A percentile compares a stretch with the other conserved stretches of the same genome.
phyloP scores from a whole-genome alignment of 148 eudicot species.

The Limonium bicolor region DNA sequence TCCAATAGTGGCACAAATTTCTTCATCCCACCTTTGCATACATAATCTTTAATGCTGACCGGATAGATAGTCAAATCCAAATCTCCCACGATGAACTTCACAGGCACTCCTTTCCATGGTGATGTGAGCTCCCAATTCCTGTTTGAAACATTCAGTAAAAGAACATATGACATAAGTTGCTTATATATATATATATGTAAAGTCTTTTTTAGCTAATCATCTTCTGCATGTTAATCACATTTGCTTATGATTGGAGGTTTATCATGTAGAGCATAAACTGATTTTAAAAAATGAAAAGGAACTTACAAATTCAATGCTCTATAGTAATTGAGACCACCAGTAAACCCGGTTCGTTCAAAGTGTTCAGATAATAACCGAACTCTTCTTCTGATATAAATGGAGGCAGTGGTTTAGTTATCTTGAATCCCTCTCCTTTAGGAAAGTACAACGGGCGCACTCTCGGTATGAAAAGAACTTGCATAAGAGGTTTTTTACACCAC shows the following conservation, averaged over 20 bases:
- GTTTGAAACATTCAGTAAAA: slow-evolving; percentile 1
- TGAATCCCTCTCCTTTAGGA: slow-evolving; percentile 19
- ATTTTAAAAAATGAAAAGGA: neutral
- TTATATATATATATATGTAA: too few species aligned
- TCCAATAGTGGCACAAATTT: slow-evolving; percentile 36
- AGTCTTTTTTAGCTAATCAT: too few species aligned
- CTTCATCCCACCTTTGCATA: slow-evolving; percentile 33
- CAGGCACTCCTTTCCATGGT: slow-evolving; percentile 43
- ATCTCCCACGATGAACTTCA: slow-evolving; percentile 45
- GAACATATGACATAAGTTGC: neutral
- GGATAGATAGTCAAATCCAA: slow-evolving; percentile 27
- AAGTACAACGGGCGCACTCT: slow-evolving; percentile 14
- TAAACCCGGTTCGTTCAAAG: slow-evolving; percentile 12
- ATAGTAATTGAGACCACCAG: slow-evolving; percentile 22
- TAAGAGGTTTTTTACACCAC: slow-evolving; percentile 9
- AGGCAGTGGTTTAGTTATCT: slow-evolving; percentile 17
- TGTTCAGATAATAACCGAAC: slow-evolving; percentile 7
- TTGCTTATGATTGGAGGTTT: neutral
- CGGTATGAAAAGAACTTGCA: slow-evolving; percentile 7
- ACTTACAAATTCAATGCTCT: slow-evolving; percentile 16
- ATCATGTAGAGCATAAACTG: neutral
- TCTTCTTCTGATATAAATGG: slow-evolving; percentile 18
- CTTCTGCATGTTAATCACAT: neutral
- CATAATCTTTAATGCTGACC: slow-evolving; percentile 28
- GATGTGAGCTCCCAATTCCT: slow-evolving; percentile 50